Evolutionary conservation across 148 eudicot species (phyloP).

Genomic region (Bassia scoparia): DNA sequence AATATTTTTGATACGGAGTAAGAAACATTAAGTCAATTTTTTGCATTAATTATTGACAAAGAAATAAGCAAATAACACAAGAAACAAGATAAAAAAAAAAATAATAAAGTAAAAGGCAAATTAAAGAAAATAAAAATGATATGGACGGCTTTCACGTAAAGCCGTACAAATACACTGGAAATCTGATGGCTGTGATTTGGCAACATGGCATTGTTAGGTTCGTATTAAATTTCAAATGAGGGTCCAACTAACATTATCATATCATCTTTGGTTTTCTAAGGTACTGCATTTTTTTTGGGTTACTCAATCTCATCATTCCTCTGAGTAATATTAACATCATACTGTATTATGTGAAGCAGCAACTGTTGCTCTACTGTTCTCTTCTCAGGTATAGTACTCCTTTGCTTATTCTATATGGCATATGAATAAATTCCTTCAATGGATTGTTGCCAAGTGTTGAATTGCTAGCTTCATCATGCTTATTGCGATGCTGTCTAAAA

Average conservation of each 20-base stretch:
- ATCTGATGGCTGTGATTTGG: conserved; percentile 27
- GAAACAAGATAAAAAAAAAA: neutral
- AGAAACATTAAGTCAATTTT: neutral
- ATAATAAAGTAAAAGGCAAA: neutral
- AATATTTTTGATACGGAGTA: no score
- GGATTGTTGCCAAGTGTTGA: no score
- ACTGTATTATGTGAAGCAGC: conserved; percentile 12
- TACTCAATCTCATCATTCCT: neutral
- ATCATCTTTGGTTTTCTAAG: neutral
- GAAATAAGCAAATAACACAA: neutral
- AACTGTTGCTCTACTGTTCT: neutral
- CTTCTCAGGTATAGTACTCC: neutral
- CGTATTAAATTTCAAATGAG: conserved; percentile 21
- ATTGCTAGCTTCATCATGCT: no score
- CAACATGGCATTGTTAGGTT: conserved; percentile 29
- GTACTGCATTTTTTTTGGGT: no score
- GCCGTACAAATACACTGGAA: conserved; percentile 5
- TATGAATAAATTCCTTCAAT: neutral
- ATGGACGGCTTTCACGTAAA: conserved; percentile 29
- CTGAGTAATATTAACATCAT: neutral
- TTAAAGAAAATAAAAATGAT: conserved; percentile 5
- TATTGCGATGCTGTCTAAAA: no score
- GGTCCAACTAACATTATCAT: conserved; percentile 27
- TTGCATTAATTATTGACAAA: neutral
- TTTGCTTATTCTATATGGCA: neutral